A percentile compares a stretch with the other conserved stretches of the same genome.
Evolutionary conservation across 176 grass and related monocot species (phyloP).

Genomic region (Carex parvula): DNA sequence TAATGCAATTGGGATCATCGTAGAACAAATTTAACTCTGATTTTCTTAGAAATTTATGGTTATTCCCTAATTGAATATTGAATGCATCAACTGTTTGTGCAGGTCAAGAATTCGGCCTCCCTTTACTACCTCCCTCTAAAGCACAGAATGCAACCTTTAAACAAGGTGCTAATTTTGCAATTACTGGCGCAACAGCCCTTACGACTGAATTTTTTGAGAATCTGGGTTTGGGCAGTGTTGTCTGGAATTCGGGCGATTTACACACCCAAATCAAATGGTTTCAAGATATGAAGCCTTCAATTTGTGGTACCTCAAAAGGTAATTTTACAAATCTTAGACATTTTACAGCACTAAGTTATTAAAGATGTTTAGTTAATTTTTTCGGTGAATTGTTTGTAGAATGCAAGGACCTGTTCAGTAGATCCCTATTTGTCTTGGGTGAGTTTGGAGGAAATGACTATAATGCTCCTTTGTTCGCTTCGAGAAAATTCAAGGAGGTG

Average conservation of each 20-base stretch:
- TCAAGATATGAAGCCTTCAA: constrained; percentile 65
- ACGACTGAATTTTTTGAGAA: constrained; percentile 65
- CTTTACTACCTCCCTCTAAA: constrained; percentile 69
- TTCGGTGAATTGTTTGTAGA: constrained; percentile 23
- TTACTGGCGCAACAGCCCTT: constrained; percentile 83
- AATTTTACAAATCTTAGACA: neutral
- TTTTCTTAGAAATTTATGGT: neutral
- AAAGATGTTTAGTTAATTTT: neutral
- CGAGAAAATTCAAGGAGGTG: constrained; percentile 44
- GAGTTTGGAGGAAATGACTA: constrained; percentile 93
- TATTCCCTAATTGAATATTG: neutral
- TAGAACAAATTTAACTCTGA: neutral
- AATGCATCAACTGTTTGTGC: neutral
- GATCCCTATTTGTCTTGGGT: constrained; percentile 62
- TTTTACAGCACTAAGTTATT: neutral
- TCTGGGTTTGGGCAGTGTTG: constrained; percentile 41
- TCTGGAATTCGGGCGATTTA: constrained; percentile 78
- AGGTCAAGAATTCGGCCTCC: constrained; percentile 71
- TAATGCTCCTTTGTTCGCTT: constrained; percentile 61
- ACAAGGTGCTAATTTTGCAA: constrained; percentile 83
- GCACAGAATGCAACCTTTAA: constrained; percentile 52
- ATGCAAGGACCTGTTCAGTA: constrained; percentile 63
- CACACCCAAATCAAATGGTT: constrained; percentile 93
- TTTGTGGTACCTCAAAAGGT: constrained; percentile 69
- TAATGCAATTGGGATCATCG: neutral